Evolutionary conservation across 2,329 filamentous ascomycete genomes (phyloP).

Genomic region (Chaetomium sp.): DNA sequence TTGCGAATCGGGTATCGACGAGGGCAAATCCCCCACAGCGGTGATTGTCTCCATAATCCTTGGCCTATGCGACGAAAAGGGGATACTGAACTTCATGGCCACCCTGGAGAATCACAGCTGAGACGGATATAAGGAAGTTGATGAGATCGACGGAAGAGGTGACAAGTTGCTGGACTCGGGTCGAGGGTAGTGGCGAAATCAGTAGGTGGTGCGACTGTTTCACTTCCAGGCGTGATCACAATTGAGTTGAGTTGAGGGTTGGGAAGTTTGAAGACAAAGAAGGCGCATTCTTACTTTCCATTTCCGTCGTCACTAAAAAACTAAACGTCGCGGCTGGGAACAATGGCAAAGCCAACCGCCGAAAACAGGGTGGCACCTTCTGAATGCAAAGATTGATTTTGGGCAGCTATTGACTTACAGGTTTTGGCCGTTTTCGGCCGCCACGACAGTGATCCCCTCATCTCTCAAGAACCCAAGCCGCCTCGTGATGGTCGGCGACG

Average conservation of each 20-base stretch:
- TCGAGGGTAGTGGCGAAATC: background rate
- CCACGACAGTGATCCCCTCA: conserved; percentile 14
- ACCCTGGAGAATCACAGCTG: background rate
- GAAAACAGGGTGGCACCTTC: conserved; percentile 21
- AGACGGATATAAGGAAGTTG: background rate
- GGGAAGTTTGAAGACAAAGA: background rate
- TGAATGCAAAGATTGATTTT: conserved; percentile 17
- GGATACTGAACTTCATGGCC: conserved; percentile 1
- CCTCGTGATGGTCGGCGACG: background rate
- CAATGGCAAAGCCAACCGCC: conserved; percentile 9
- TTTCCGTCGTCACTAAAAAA: conserved; percentile 2
- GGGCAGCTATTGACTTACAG: background rate
- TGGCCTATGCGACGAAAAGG: background rate
- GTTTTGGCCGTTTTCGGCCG: conserved; percentile 22
- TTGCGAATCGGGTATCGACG: background rate
- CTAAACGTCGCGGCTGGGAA: conserved; percentile 3
- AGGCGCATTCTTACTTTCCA: background rate
- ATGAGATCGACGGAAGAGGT: background rate
- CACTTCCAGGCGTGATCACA: background rate
- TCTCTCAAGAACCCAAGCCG: background rate
- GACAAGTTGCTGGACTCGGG: background rate
- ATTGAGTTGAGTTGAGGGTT: background rate
- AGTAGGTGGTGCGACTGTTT: background rate
- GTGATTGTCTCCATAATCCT: conserved; percentile 11
- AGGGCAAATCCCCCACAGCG: conserved; percentile 1